Conservation (phyloP, 768 basidiomycete species). For the Russula virescens region DNA sequence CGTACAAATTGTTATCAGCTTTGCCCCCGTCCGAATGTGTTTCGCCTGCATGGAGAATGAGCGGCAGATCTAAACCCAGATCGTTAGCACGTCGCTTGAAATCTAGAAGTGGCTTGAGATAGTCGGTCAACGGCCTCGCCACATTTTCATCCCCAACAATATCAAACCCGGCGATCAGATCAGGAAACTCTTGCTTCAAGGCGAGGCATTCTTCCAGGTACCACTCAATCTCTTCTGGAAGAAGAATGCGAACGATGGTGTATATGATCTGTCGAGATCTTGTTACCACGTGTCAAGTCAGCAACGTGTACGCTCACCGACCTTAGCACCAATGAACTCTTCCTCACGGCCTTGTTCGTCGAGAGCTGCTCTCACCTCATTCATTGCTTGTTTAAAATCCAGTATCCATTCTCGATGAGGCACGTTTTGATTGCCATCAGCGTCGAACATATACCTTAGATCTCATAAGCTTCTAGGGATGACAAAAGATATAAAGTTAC, state of each 20-base stretch:
- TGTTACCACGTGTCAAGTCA: neutral
- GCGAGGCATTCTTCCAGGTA: constrained; percentile 70
- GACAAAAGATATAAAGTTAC: neutral
- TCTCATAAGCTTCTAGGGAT: neutral
- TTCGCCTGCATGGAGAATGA: constrained; percentile 77
- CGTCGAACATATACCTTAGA: constrained; percentile 48
- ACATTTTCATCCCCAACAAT: constrained; percentile 72
- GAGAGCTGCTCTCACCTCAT: constrained; percentile 50
- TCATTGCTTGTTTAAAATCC: constrained; percentile 46
- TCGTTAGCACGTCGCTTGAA: constrained; percentile 56
- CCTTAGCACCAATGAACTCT: constrained; percentile 63
- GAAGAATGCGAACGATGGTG: constrained; percentile 51
- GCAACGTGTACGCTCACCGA: constrained; percentile 26
- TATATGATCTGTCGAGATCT: constrained; percentile 67
- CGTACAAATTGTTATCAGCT: constrained; percentile 69
- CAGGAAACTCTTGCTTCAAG: constrained; percentile 68
- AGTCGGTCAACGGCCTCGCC: constrained; percentile 53
- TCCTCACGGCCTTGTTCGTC: constrained; percentile 46
- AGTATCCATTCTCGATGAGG: constrained; percentile 55
- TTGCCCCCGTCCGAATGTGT: constrained; percentile 69
- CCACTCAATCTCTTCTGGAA: constrained; percentile 52
- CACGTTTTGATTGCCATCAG: constrained; percentile 51
- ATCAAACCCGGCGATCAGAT: constrained; percentile 76
- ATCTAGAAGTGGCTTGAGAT: constrained; percentile 51
- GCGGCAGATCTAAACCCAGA: constrained; percentile 59